Base-by-base conservation (phyloP, 1,284 basidiomycete species). In the Ustilago tritici region DNA sequence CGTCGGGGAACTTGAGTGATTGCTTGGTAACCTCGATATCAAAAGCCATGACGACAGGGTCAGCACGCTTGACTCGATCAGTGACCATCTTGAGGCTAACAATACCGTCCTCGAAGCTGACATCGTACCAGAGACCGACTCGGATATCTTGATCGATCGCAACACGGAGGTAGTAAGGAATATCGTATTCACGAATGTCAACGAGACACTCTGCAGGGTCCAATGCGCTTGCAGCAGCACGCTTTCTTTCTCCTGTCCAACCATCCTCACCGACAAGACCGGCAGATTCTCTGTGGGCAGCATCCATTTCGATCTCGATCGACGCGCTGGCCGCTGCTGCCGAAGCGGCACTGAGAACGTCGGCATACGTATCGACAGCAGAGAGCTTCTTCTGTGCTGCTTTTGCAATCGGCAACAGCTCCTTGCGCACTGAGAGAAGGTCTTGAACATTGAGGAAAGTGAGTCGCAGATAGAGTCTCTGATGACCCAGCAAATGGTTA, bases 11-110 rank as follows among this genome's bases (percentile, higher is more conserved):
- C 87, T 99, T 99, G 85, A 99, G 91, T 14, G 97, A 97, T 55
- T 95, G 93, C 88, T 99, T 99, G 1, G 95, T 95, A 34, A 95
- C 97, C 88, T 99, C 97, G 84, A 99, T 99, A 91, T 99, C 97
- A 87, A 91, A 99, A 0, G 97, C 97, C 93, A 99, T 94, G 65
- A 99, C 95, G 56, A 99, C 95, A 0, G 97, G 97, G 84, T 99
- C 97, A 38, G 97, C 95, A 91, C 97, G 95, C 87, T 98, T 96
- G 75, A 99, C 95, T 72, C 95, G 91, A 78, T 95, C 93, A 12
- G 89, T 88, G 66, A 98, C 90, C 50, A 88, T 90, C 53, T 87
- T 88, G 86, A 98, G 91, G n/a, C 88, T 88, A 15, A 95, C 93
- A 64, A 92, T 90, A 5, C 95, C 95, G 23, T 92, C 92, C 2